Evolutionary conservation across 305 asterid genomes (phyloP).

Genomic region (Ilex paraguariensis): DNA sequence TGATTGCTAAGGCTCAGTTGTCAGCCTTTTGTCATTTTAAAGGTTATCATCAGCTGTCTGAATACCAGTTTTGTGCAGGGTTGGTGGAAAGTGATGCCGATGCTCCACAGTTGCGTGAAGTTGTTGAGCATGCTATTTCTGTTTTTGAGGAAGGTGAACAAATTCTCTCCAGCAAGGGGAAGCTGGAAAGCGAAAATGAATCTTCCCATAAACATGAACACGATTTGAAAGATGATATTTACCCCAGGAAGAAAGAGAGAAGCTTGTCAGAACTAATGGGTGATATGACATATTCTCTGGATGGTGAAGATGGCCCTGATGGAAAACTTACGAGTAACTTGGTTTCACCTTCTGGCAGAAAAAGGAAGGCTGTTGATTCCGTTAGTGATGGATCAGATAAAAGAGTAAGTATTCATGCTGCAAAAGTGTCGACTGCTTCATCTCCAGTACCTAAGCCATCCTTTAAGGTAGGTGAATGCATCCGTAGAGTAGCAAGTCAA

Average conservation of each 20-base stretch:
- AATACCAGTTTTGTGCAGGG: constrained; percentile 39
- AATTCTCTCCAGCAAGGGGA: constrained; percentile 8
- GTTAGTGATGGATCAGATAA: constrained; percentile 44
- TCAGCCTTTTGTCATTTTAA: constrained; percentile 62
- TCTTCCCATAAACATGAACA: constrained; percentile 37
- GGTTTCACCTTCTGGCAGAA: constrained; percentile 36
- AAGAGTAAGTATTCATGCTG: constrained; percentile 38
- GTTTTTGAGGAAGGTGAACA: constrained; percentile 12
- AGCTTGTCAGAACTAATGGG: constrained; percentile 56
- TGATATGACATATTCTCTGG: constrained; percentile 35
- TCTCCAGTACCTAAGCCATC: constrained; percentile 64
- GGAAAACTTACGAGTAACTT: constrained; percentile 25
- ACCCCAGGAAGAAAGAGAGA: constrained; percentile 54
- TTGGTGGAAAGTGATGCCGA: constrained; percentile 40
- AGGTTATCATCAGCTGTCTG: constrained; percentile 49
- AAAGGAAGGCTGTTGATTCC: constrained; percentile 52
- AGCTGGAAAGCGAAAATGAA: background rate
- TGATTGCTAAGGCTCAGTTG: constrained; percentile 66
- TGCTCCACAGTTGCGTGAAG: constrained; percentile 21
- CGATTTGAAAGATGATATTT: constrained; percentile 34
- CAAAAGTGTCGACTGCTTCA: constrained; percentile 39
- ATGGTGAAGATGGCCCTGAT: constrained; percentile 44
- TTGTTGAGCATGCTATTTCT: constrained; percentile 10
- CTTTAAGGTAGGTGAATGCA: constrained; percentile 90
- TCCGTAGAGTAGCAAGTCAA: constrained; percentile 87